Percentiles rank a stretch among this genome's conserved stretches.
These are phyloP conservation scores for Cornus kousa DNA, from an alignment of 148 eudicot genomes.

Conservation along the genomic window DNA sequence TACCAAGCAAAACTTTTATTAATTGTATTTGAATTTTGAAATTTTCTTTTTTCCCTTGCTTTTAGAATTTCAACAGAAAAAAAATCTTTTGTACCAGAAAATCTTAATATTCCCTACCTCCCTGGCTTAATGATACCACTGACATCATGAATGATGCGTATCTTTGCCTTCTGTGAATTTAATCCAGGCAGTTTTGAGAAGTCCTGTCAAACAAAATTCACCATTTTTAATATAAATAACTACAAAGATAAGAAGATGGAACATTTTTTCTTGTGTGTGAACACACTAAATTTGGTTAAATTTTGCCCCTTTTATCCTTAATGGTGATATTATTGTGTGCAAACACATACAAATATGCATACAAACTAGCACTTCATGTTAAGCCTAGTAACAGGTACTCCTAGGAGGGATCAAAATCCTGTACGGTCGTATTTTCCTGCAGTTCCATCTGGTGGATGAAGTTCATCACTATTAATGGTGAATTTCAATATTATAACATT, in stretches of 20 bases:
- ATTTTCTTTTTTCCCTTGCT: not conserved
- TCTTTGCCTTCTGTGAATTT: conserved; percentile 35
- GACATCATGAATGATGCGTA: conserved; percentile 51
- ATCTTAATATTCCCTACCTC: conserved; percentile 38
- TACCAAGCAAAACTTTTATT: not conserved
- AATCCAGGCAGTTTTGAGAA: conserved; percentile 45
- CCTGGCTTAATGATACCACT: conserved; percentile 75
- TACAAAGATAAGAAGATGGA: not conserved
- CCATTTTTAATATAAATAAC: not conserved
- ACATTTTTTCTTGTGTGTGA: too few relatives aligned
- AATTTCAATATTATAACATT: too few relatives aligned
- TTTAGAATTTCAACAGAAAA: not conserved
- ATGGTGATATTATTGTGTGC: too few relatives aligned
- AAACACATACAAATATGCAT: too few relatives aligned
- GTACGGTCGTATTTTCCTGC: too few relatives aligned
- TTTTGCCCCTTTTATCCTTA: too few relatives aligned
- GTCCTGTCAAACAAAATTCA: conserved; percentile 30
- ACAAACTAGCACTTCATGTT: too few relatives aligned
- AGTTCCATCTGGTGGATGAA: too few relatives aligned
- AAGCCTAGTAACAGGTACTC: too few relatives aligned
- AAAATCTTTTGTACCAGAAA: not conserved
- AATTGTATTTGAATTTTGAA: not conserved
- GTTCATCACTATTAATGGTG: too few relatives aligned
- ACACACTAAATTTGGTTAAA: too few relatives aligned
- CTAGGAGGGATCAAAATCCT: too few relatives aligned